Evolutionary conservation across 2,329 filamentous ascomycete genomes (phyloP).

Genomic region (Ophiocordyceps camponoti-rufipedis): DNA sequence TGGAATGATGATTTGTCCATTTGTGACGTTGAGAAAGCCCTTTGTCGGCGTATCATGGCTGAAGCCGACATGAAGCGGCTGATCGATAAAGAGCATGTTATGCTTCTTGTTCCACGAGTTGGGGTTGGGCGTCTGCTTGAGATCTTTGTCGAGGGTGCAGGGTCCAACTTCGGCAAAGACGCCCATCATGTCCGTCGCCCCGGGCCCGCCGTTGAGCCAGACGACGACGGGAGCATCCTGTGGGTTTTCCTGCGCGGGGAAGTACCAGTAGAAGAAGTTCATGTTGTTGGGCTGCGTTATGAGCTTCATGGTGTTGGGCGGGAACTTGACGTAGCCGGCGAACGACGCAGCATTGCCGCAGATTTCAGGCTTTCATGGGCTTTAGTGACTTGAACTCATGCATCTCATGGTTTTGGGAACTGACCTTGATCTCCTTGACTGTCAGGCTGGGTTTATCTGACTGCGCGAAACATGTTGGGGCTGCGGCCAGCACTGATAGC

Average conservation of each 20-base stretch:
- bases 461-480: not conserved
- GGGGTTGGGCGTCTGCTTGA: conserved; percentile 34
- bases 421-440: not conserved
- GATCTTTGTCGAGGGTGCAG: conserved; percentile 27
- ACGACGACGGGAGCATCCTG: conserved; percentile 29
- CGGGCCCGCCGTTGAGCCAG: conserved; percentile 50
- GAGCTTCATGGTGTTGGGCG: not conserved
- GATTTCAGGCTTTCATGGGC: not conserved
- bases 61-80: conserved; percentile 49
- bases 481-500: not conserved
- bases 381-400: not conserved
- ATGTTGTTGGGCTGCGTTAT: not conserved
- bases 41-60: conserved; percentile 48
- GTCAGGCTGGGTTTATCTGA: not conserved
- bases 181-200: conserved; percentile 42
- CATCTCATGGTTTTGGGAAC: not conserved
- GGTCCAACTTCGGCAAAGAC: conserved; percentile 42
- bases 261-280: conserved; percentile 27
- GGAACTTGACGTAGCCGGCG: not conserved
- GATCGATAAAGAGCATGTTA: conserved; percentile 36
- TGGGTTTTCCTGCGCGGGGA: conserved; percentile 23
- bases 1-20: conserved; percentile 19
- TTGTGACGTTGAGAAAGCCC: conserved; percentile 30
- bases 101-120: conserved; percentile 44
- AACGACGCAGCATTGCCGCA: not conserved